Evolutionary conservation across 177 flowering plant genomes (phyloP), one percentile per base, ranked within the genome.

Genomic region (Vitis hybrid): DNA sequence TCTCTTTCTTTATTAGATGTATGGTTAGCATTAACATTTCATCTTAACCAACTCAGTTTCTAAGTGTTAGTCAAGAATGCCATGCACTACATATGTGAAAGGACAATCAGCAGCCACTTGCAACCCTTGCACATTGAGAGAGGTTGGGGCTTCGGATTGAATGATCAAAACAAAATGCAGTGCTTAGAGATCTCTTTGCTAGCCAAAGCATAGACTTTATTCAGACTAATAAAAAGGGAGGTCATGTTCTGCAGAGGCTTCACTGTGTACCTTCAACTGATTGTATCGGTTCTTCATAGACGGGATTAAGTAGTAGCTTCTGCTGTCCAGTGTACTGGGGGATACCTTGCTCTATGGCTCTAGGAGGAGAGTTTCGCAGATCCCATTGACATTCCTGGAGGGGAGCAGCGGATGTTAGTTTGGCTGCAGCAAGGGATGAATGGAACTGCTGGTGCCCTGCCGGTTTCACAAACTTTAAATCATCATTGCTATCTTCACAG

Each of bases 371-470:
- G 57, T 57, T 61, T 14, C 65, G 77, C 14, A 66, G 39, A 22
- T 75, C 79, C 62, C 34, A 58, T 49, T 75, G 68, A 53, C 63
- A 63, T 68, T 83, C 86, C 53, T 71, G 73, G 39, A 31, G 45
- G 20, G 70, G 49, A 18, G 66, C 22, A 2, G 71, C 11, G 2
- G 79, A 18, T 20, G 50, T 2, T 34, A 68, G 66, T 63, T 80
- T 89, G 52, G 84, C 84, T 53, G 84, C 87, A 69, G 39, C 67
- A 51, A 94, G 89, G 14, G 82, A 82, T 20, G 68, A 70, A 45
- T 82, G 86, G 76, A 94, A 88, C 70, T 84, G 81, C 61, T 84
- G 88, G 16, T 88, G 88, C 12, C 85, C 91, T 18, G 53, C 61
- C 50, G 87, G 77, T 73, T 85, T 86, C 56, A 15, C 50, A 19